Evolutionary conservation across 2,329 filamentous ascomycete species (phyloP), one percentile per base, ranked within the genome.

Genomic region (Sporothrix luriei): DNA sequence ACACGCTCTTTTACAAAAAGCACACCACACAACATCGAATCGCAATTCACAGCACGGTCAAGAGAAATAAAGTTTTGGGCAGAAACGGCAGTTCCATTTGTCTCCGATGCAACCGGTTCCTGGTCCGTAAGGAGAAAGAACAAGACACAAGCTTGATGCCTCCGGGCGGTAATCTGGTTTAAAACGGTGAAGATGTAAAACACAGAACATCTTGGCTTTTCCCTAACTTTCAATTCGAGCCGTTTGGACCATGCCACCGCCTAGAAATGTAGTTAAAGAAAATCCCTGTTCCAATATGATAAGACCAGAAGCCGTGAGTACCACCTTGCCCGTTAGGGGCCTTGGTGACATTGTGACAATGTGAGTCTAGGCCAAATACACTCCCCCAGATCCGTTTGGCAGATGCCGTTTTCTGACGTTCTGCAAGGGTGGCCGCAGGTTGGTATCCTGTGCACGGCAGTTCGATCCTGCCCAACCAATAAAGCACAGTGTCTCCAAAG

Each of bases 51-150:
- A 48, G 19, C 55, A n/a, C 6, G n/a, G 33, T 13, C 61, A 68
- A 57, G 64, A 70, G 61, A 61, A 64, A 19, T 62, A 49, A 68
- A 61, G 70, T 24, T 54, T 38, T 40, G 62, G 64, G 61, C n/a
- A 29, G 46, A 64, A 65, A 65, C 66, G 59, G 40, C 59, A 65
- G 62, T 69, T 69, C 16, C 10, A 54, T 69, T 67, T 57, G n/a
- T 49, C n/a, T 67, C 33, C n/a, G 52, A 43, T 48, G 24, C 16
- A 29, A 51, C 26, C 29, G 61, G 43, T 5, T n/a, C 26, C n/a
- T n/a, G 7, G 26, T 33, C 43, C 61, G 14, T 19, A 49, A 48
- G 26, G 62, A 52, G 46, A 19, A 10, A 40, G 38, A 43, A 62
- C 46, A 51, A 38, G 16, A 51, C 24, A 14, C 62, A 33, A 19